Percentiles rank a stretch among this genome's conserved stretches.
Evolutionary conservation across 805 yeast species (phyloP).

Genomic region (Dipodascus albidus): DNA sequence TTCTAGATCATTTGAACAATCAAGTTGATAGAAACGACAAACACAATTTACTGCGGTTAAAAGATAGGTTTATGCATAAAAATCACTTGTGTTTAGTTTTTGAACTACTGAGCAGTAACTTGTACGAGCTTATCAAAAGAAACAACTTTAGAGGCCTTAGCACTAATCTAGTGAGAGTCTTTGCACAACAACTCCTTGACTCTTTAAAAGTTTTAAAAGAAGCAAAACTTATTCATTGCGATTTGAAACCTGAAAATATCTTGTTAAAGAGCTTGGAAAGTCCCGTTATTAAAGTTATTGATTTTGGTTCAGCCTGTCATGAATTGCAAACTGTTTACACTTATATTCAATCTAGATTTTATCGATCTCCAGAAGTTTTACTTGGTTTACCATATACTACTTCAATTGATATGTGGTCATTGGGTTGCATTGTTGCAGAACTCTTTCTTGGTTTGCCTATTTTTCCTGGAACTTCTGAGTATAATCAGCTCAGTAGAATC

Average conservation of each 20-base stretch:
- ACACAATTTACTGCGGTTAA: constrained; percentile 63
- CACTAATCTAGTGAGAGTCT: constrained; percentile 63
- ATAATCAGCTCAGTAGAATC: constrained; percentile 76
- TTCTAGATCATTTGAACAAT: constrained; percentile 69
- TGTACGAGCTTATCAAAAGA: constrained; percentile 84
- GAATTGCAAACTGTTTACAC: constrained; percentile 83
- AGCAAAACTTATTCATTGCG: constrained; percentile 86
- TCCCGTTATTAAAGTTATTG: constrained; percentile 85
- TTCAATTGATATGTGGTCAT: constrained; percentile 94
- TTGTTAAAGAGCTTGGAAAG: constrained; percentile 66
- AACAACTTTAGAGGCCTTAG: constrained; percentile 87
- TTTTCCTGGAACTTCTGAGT: constrained; percentile 92
- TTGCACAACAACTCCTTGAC: constrained; percentile 72
- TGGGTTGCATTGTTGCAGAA: constrained; percentile 89
- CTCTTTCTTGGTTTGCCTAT: constrained; percentile 83
- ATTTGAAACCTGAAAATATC: constrained; percentile 92
- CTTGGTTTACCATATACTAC: constrained; percentile 87
- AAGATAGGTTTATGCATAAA: constrained; percentile 85
- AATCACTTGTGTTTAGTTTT: constrained; percentile 89
- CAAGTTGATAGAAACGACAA: constrained; percentile 58
- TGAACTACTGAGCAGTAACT: constrained; percentile 76
- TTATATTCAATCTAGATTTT: constrained; percentile 85
- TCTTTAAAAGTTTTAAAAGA: constrained; percentile 72
- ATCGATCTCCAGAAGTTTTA: constrained; percentile 90
- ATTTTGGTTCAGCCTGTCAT: constrained; percentile 93